Evolutionary conservation across 148 eudicot species (phyloP), one percentile per base, ranked within the genome.

Genomic region (Rhododendron vialii): DNA sequence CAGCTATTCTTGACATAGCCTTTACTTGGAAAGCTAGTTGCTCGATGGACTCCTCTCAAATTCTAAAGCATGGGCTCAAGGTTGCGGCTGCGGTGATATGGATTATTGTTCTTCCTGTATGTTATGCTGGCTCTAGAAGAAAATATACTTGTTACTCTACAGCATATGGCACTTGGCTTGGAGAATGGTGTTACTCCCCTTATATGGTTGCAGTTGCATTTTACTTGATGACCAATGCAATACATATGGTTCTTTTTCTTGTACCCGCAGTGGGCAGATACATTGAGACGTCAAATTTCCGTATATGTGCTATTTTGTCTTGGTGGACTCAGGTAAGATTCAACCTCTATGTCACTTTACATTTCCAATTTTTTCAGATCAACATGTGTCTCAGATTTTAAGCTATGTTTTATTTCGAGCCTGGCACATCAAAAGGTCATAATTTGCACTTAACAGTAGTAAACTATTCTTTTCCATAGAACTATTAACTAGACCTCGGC

Each of bases 171-270:
- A 93, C 91, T 90, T 92, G 96, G 96, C 93, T 97, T 81, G 95
- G 96, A 86, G 98, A 95, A 82, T 97, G 99, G 99, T 97, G 99
- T 85, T 95, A 95, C 87, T 97, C 99, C 75, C 91, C 99, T 41
- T 97, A 94, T 87, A 95, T 95, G 98, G 88, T 94, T 79, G 98
- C 92, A 10, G 98, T 94, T 88, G 93, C 91, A 85, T 38, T 94
- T 87, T 97, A 95, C 89, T 91, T 95, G 88, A 90, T 93, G 92
- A 89, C 95, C 69, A 92, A 93, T 89, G 95, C 94, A 79, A 93
- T 95, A 53, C 93, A 95, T 86, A 92, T 93, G 95, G 90, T 97
- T 87, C 91, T 97, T 65, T 97, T 95, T 92, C 86, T 95, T 84
- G 99, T 97, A 82, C 99, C 99, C 76, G 93, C 91, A 2, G 90